phyloP scores from a whole-genome alignment of 2,329 filamentous ascomycete species.

The Colletotrichum gigasporum region DNA sequence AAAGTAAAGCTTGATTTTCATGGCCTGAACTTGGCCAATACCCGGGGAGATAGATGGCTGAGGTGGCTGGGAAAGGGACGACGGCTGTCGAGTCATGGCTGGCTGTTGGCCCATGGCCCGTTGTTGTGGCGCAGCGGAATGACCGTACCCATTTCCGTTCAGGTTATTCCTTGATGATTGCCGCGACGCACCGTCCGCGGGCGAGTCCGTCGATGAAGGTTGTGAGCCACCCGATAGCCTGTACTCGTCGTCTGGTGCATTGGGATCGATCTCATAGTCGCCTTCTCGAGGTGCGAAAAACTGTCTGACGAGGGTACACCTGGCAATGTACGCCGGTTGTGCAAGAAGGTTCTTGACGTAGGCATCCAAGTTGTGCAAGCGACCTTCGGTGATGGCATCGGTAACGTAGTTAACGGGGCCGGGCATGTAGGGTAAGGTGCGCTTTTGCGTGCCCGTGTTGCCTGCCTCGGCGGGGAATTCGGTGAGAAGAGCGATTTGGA shows the following conservation, averaged over 20 bases:
- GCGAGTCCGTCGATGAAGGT: constrained; percentile 71
- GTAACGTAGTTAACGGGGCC: constrained; percentile 97
- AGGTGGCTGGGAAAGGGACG: constrained; percentile 60
- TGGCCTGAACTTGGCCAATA: constrained; percentile 60
- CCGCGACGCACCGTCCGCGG: constrained; percentile 66
- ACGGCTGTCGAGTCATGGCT: constrained; percentile 54
- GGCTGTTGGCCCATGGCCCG: constrained; percentile 47
- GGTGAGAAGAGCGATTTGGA: constrained; percentile 93
- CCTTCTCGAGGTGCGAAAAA: constrained; percentile 91
- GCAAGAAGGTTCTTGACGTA: constrained; percentile 93
- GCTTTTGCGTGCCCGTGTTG: constrained; percentile 80
- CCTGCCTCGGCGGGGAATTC: constrained; percentile 94
- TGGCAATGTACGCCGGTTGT: constrained; percentile 85
- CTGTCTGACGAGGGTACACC: constrained; percentile 84
- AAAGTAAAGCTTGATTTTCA: constrained; percentile 97
- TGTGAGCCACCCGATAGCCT: constrained; percentile 77
- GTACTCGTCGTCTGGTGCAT: constrained; percentile 72
- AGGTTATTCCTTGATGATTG: constrained; percentile 74
- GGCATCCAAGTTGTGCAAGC: constrained; percentile 90
- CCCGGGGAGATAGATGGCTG: constrained; percentile 65
- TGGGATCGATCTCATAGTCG: constrained; percentile 91
- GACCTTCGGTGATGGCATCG: constrained; percentile 94
- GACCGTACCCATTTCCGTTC: constrained; percentile 64
- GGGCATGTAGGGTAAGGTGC: constrained; percentile 95
- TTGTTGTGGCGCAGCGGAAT: constrained; percentile 58